These are phyloP conservation scores for Bocquillonia castaneifolia DNA, from an alignment of 441 rosid genomes.

Conservation along the genomic window DNA sequence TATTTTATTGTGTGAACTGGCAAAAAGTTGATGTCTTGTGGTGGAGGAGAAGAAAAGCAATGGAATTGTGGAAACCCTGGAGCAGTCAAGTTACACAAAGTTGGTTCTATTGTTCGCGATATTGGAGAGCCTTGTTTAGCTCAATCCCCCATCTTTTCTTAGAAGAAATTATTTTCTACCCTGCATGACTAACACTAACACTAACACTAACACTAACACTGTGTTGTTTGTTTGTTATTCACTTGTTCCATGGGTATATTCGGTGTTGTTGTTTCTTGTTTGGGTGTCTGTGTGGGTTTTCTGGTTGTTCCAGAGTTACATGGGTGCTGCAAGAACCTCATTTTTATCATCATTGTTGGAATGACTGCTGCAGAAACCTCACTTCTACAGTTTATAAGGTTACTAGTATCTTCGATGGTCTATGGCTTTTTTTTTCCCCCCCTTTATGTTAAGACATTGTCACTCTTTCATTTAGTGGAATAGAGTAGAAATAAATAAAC, in stretches of 20 bases:
- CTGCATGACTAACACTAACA: no score
- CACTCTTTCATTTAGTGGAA: background rate
- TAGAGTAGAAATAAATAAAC: background rate
- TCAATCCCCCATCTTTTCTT: constrained; percentile 63
- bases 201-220: no score
- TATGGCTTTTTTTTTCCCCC: background rate
- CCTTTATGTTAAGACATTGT: no score
- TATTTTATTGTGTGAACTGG: constrained; percentile 20
- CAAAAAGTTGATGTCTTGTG: constrained; percentile 55
- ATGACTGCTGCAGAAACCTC: no score
- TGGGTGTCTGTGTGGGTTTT: no score
- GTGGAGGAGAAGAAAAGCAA: constrained; percentile 48
- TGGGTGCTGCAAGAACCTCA: no score
- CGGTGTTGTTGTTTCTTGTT: no score
- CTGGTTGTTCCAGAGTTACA: no score
- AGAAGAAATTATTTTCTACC: no score
- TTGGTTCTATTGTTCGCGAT: constrained; percentile 67
- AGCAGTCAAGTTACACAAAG: constrained; percentile 61
- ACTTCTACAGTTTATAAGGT: background rate
- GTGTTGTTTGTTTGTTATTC: no score
- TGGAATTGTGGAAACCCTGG: constrained; percentile 70
- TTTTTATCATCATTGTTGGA: background rate
- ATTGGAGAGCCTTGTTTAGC: constrained; percentile 85
- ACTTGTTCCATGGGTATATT: no score
- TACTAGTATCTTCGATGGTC: constrained; percentile 2